Evolutionary conservation across 2,329 filamentous ascomycete species (phyloP), one percentile per base, ranked within the genome.

Genomic region (Nemania bipapillata): DNA sequence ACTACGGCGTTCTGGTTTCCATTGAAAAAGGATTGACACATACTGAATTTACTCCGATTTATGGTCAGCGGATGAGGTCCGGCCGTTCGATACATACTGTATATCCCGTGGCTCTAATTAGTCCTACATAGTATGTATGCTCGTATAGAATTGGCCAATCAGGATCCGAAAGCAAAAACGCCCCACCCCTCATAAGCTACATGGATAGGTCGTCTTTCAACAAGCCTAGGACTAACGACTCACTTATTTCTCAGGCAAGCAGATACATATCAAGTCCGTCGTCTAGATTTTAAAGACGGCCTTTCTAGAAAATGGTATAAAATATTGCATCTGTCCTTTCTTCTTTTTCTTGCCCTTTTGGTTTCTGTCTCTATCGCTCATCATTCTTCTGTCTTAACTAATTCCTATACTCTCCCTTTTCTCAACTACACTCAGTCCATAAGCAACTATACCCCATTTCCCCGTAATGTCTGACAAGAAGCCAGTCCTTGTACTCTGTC

Each of bases 401-500:
- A 11, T 20, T 37, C 60, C 8, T 11, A 20, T 42, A n/a, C 45
- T 20, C 35, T 22, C 2, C 0, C 22, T 40, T 26, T 6, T 55
- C 12, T 15, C n/a, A 22, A 26, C 4, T 49, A 59, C 12, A 57
- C 37, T 32, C 5, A 1, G 20, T 54, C 30, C 59, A 55, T 40
- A 55, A 45, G 8, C 3, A 30, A 12, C 37, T 68, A 26, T 20
- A 37, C 6, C 53, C 4, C 22, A 42, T 12, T 9, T 28, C 30
- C 22, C 28, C 65, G 26, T 37, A 40, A 73, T 71, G 71, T 1
- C 69, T 15, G 54, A 47, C 2, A 11, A 67, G 30, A 70, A 72
- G 40, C 72, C 68, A 35, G 58, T 65, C 35, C 40, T 74, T 42
- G 68, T 71, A 49, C 67, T 73, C 54, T 68, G 63, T 15, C 72